phyloP scores from a whole-genome alignment of 495 filamentous ascomycete species.

The Halenospora varia region DNA sequence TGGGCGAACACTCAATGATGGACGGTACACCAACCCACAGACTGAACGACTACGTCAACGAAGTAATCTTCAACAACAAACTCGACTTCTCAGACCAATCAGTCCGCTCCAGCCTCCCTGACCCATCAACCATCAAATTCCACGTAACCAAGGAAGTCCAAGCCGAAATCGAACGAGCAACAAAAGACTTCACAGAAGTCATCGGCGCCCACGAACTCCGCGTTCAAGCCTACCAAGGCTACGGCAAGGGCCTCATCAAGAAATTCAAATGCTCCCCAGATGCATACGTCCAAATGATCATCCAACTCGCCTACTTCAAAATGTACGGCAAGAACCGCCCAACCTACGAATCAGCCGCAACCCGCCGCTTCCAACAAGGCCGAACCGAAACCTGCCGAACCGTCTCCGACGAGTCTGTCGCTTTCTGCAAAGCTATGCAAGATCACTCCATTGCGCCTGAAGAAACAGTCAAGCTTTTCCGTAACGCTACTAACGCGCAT shows the following conservation, averaged over 20 bases:
- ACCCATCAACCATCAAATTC: slow-evolving; percentile 75
- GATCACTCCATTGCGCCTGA: slow-evolving; percentile 57
- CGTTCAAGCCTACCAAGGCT: slow-evolving; percentile 93
- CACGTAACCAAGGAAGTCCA: slow-evolving; percentile 66
- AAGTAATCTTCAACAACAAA: slow-evolving; percentile 84
- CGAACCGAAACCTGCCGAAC: slow-evolving; percentile 94
- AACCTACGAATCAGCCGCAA: slow-evolving; percentile 96
- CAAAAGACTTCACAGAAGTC: slow-evolving; percentile 68
- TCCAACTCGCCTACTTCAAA: slow-evolving; percentile 98
- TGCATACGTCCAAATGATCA: slow-evolving; percentile 97
- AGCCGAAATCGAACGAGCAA: slow-evolving; percentile 70
- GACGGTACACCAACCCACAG: slow-evolving; percentile 97
- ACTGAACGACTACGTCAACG: slow-evolving; percentile 89
- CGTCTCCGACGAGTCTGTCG: slow-evolving; percentile 87
- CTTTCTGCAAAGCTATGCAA: slow-evolving; percentile 83
- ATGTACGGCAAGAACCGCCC: slow-evolving; percentile 98
- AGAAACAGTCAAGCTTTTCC: slow-evolving; percentile 68
- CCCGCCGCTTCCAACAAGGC: slow-evolving; percentile 90
- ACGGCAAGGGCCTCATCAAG: slow-evolving; percentile 99
- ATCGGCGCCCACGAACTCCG: slow-evolving; percentile 86
- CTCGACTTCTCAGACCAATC: slow-evolving; percentile 74
- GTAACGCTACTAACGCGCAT: slow-evolving; percentile 75
- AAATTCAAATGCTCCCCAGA: slow-evolving; percentile 98
- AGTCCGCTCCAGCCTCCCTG: slow-evolving; percentile 78
- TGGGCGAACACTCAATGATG: slow-evolving; percentile 99